A percentile compares a stretch with the other conserved stretches of the same genome.
phyloP scores from a whole-genome alignment of 768 basidiomycete genomes.

The Psilocybe cubensis region DNA sequence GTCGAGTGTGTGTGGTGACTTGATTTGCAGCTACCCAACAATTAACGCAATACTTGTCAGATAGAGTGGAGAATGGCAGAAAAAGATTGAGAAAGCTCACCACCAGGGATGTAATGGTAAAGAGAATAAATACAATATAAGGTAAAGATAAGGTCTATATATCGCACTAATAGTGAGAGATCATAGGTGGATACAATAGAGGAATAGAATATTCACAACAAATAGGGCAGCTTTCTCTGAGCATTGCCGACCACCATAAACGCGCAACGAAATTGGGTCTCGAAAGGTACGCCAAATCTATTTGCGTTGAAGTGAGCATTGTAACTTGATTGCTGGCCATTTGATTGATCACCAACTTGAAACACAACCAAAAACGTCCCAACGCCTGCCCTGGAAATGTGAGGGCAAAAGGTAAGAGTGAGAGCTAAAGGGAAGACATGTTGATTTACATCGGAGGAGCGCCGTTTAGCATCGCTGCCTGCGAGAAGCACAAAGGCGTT shows the following conservation, averaged over 20 bases:
- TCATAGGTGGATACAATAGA: neutral
- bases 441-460: slow-evolving; percentile 53
- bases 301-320: neutral
- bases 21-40: slow-evolving; percentile 21
- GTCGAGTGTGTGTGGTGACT: slow-evolving; percentile 25
- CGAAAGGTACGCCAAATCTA: slow-evolving; percentile 29
- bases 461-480: slow-evolving; percentile 57
- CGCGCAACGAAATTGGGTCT: slow-evolving; percentile 13
- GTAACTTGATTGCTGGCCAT: neutral
- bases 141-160: slow-evolving; percentile 30
- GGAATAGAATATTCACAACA: slow-evolving; percentile 12
- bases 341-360: slow-evolving; percentile 19
- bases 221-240: slow-evolving; percentile 4
- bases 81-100: slow-evolving; percentile 27
- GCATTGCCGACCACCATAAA: slow-evolving; percentile 13
- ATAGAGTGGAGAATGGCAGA: neutral
- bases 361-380: slow-evolving; percentile 29
- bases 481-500: slow-evolving; percentile 45
- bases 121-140: slow-evolving; percentile 44
- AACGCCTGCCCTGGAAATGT: slow-evolving; percentile 22
- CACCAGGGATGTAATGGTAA: slow-evolving; percentile 38
- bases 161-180: neutral
- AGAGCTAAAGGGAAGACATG: neutral
- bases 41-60: neutral
- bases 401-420: neutral